phyloP scores from a whole-genome alignment of 129 eudicot genomes.

The Artemisia argyi region DNA sequence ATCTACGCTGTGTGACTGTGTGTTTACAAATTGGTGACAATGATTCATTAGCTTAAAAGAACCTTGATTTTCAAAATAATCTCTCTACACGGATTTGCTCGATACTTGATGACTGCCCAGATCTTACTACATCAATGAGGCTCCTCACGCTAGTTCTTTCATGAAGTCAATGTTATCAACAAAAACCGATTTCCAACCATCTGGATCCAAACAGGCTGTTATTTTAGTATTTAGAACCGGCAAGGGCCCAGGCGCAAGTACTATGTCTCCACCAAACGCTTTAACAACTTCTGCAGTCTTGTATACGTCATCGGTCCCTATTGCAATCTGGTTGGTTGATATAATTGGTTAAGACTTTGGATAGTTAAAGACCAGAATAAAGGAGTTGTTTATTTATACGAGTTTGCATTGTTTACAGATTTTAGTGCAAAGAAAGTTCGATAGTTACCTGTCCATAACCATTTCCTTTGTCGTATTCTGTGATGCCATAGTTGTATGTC shows the following conservation, averaged over 20 bases:
- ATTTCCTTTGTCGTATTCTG: constrained; percentile 84
- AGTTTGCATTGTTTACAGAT: not conserved
- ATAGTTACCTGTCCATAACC: constrained; percentile 78
- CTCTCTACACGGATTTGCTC: too few relatives aligned
- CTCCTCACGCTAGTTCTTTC: constrained; percentile 42
- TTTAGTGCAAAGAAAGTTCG: not conserved
- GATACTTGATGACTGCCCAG: too few relatives aligned
- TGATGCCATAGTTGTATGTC: constrained; percentile 87
- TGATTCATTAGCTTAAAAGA: too few relatives aligned
- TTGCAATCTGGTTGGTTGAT: constrained; percentile 59
- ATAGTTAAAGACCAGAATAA: not conserved
- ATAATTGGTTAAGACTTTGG: not conserved
- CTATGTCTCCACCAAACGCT: constrained; percentile 68
- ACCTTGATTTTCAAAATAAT: not conserved
- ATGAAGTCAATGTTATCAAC: constrained; percentile 56
- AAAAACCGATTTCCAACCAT: constrained; percentile 88
- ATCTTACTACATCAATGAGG: too few relatives aligned
- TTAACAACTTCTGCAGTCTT: constrained; percentile 81
- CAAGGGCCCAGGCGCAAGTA: constrained; percentile 80
- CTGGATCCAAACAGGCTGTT: constrained; percentile 92
- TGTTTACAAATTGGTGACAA: too few relatives aligned
- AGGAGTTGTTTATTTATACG: not conserved
- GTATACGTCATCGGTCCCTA: constrained; percentile 90
- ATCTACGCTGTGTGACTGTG: too few relatives aligned
- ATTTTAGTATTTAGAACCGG: constrained; percentile 85